phyloP scores from a whole-genome alignment of 2,329 filamentous ascomycete species.

The Aureobasidium sp. region DNA sequence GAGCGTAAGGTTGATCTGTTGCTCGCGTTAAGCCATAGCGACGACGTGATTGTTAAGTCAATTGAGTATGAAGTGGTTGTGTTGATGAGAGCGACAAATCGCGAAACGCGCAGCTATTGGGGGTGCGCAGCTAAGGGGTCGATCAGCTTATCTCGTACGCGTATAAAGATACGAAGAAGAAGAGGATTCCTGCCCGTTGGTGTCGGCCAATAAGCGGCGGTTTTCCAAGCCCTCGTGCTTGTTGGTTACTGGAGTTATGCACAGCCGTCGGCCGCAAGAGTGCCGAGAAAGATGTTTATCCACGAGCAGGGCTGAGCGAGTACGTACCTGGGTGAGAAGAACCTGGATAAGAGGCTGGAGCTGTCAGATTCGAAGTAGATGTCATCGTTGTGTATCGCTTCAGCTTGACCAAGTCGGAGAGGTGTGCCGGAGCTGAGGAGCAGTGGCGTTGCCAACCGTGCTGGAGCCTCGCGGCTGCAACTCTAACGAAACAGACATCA shows the following conservation, averaged over 20 bases:
- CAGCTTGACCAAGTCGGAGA: background rate
- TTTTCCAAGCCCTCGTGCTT: background rate
- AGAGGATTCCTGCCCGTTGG: background rate
- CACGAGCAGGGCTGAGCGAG: constrained; percentile 1
- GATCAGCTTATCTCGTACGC: background rate
- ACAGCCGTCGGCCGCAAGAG: constrained; percentile 2
- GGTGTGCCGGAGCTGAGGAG: background rate
- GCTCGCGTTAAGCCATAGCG: no score
- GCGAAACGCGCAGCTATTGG: background rate
- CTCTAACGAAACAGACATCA: background rate
- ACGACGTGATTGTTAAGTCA: no score
- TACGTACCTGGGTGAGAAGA: background rate
- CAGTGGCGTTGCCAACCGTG: background rate
- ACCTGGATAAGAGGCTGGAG: background rate
- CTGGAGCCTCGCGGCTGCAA: background rate
- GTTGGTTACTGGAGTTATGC: background rate
- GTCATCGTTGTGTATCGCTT: background rate
- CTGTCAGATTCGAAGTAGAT: background rate
- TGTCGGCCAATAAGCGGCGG: constrained; percentile 8
- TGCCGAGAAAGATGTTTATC: background rate
- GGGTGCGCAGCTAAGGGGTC: background rate
- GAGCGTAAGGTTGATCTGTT: no score
- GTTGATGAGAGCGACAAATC: background rate
- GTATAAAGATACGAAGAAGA: background rate
- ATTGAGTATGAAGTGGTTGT: background rate